Conservation (phyloP, 148 eudicot genomes). For the Arctostaphylos glauca region DNA sequence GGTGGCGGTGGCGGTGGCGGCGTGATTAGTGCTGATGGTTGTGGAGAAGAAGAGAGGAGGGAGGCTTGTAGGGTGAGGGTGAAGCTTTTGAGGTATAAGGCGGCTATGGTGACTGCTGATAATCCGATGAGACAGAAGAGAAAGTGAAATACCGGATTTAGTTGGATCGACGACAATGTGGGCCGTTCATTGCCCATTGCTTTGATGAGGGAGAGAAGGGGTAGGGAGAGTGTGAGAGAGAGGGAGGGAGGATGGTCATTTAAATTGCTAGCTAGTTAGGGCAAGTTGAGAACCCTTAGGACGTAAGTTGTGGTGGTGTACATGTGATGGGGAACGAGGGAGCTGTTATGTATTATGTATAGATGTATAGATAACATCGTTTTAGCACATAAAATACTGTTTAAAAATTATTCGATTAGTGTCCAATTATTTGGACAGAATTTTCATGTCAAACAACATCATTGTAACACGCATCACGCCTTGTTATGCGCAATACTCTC, state of each 20-base stretch:
- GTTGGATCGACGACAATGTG: background rate
- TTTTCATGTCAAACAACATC: no score
- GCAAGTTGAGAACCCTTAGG: background rate
- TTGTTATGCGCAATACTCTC: no score
- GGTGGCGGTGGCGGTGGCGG: background rate
- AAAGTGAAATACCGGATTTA: conserved; percentile 22
- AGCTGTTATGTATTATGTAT: no score
- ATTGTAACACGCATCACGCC: no score
- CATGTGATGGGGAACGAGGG: conserved; percentile 17
- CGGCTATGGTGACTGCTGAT: conserved; percentile 44
- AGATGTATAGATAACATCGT: no score
- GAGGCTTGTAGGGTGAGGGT: conserved; percentile 18
- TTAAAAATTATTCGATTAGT: no score
- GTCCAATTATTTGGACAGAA: no score
- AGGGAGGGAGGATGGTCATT: background rate
- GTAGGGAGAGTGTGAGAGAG: no score
- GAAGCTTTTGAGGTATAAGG: conserved; percentile 33
- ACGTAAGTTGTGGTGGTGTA: conserved; percentile 30
- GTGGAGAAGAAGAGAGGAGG: background rate
- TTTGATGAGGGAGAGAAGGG: background rate
- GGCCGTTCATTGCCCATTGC: background rate
- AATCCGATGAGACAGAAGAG: conserved; percentile 44
- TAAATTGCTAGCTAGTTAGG: background rate
- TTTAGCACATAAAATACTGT: no score
- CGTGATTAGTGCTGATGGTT: background rate